Conservation (phyloP, 2,329 filamentous ascomycete genomes). For the Hypoxylon sp. region DNA sequence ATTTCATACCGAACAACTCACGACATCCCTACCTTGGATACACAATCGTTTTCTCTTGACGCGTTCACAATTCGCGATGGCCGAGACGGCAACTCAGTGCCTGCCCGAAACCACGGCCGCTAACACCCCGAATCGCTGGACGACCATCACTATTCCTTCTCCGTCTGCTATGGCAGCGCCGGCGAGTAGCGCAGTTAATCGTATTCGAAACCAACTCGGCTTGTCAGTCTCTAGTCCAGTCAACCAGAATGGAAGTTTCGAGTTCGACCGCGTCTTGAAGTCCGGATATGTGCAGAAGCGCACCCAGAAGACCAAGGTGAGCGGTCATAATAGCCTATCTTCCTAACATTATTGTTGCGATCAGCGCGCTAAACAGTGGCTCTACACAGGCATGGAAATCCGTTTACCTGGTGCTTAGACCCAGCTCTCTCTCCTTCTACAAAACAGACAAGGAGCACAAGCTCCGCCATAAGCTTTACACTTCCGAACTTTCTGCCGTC, state of each 20-base stretch:
- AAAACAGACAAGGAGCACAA: conserved; percentile 91
- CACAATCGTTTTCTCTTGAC: not conserved
- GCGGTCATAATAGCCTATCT: conserved; percentile 30
- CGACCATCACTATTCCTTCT: conserved; percentile 48
- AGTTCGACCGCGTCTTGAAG: conserved; percentile 94
- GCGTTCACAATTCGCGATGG: conserved; percentile 28
- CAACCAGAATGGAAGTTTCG: conserved; percentile 94
- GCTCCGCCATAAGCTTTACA: conserved; percentile 86
- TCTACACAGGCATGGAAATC: conserved; percentile 84
- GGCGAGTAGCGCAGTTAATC: conserved; percentile 47
- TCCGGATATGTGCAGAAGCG: conserved; percentile 87
- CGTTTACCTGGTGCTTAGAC: conserved; percentile 88
- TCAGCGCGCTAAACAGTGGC: conserved; percentile 32
- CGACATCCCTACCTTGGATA: not conserved
- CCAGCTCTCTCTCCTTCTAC: conserved; percentile 92
- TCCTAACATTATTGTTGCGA: conserved; percentile 2
- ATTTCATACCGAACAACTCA: conserved; percentile 30
- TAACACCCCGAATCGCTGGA: conserved; percentile 45
- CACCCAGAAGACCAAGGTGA: conserved; percentile 92
- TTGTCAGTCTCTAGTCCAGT: conserved; percentile 84
- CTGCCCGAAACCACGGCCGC: conserved; percentile 39
- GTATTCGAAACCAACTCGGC: conserved; percentile 60
- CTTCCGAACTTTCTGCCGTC: conserved; percentile 92
- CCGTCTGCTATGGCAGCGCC: conserved; percentile 46
- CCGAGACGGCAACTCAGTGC: conserved; percentile 48